Conservation (phyloP, 345 rosid genomes). For the Ailanthus altissimus region DNA sequence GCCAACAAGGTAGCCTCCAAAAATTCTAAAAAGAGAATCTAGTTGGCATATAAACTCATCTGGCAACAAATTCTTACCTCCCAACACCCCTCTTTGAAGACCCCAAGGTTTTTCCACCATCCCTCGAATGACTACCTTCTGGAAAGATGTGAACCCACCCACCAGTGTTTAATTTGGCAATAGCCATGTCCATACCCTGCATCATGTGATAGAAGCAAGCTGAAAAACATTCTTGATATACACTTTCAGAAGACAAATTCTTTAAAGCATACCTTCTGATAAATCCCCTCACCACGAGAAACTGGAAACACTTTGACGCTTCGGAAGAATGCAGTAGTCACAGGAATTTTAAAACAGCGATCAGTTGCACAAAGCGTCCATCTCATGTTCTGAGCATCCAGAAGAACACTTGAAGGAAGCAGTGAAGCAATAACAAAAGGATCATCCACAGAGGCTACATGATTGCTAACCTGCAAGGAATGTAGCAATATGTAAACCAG, state of each 20-base stretch:
- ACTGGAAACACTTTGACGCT: constrained; percentile 90
- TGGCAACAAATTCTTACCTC: constrained; percentile 49
- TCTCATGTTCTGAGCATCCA: constrained; percentile 83
- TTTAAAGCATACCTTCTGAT: constrained; percentile 71
- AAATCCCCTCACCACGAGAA: constrained; percentile 91
- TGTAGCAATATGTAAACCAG: background rate
- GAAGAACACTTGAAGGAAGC: constrained; percentile 77
- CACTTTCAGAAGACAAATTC: background rate
- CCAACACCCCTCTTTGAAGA: constrained; percentile 93
- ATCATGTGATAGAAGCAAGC: constrained; percentile 19
- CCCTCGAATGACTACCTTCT: constrained; percentile 92
- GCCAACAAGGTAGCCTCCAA: background rate
- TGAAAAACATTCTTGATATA: background rate
- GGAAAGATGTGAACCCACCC: constrained; percentile 99
- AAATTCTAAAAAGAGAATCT: background rate
- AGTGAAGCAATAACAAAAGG: constrained; percentile 90
- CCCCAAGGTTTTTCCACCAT: constrained; percentile 88
- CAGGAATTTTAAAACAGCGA: constrained; percentile 87
- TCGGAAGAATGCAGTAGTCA: constrained; percentile 81
- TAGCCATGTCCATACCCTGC: constrained; percentile 97
- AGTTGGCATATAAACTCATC: background rate
- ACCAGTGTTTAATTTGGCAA: constrained; percentile 80
- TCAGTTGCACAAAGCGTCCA: constrained; percentile 98
- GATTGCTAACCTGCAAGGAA: constrained; percentile 79
- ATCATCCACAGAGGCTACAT: constrained; percentile 95